These are phyloP conservation scores for Sporopachydermia quercuum DNA, from an alignment of 805 yeast genomes.

Conservation along the genomic window DNA sequence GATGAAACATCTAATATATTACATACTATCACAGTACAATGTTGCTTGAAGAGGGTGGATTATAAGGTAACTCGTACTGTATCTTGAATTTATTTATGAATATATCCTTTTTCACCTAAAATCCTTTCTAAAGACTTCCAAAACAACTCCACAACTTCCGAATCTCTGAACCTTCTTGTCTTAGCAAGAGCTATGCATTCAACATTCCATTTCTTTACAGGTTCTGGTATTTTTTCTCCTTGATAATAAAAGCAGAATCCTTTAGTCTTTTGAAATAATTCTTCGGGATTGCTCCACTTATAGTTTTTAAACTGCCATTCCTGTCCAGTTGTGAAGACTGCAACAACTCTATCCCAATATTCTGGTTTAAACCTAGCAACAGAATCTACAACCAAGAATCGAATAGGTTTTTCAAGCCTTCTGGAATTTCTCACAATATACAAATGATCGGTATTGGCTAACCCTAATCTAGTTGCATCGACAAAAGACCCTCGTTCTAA, in stretches of 20 bases:
- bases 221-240: slow-evolving; percentile 67
- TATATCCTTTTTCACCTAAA: slow-evolving; percentile 52
- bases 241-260: slow-evolving; percentile 69
- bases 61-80: too few relatives aligned
- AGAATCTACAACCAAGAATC: slow-evolving; percentile 73
- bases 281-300: slow-evolving; percentile 68
- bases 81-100: slow-evolving; percentile 3
- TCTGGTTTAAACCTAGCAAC: slow-evolving; percentile 87
- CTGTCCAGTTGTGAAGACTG: slow-evolving; percentile 93
- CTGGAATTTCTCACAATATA: slow-evolving; percentile 42
- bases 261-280: slow-evolving; percentile 65
- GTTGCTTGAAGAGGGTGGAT: too few relatives aligned
- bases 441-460: slow-evolving; percentile 22
- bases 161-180: slow-evolving; percentile 72
- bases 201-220: slow-evolving; percentile 80
- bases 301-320: slow-evolving; percentile 91
- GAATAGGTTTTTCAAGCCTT: slow-evolving; percentile 36
- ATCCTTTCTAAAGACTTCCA: slow-evolving; percentile 77
- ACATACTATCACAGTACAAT: too few relatives aligned
- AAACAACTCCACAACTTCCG: slow-evolving; percentile 69
- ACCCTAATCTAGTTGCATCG: slow-evolving; percentile 28
- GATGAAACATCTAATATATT: too few relatives aligned
- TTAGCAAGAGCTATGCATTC: slow-evolving; percentile 65
- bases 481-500: slow-evolving; percentile 58
- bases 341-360: slow-evolving; percentile 95